Conservation (phyloP, 345 rosid genomes). For the Lumnitzera littorea region DNA sequence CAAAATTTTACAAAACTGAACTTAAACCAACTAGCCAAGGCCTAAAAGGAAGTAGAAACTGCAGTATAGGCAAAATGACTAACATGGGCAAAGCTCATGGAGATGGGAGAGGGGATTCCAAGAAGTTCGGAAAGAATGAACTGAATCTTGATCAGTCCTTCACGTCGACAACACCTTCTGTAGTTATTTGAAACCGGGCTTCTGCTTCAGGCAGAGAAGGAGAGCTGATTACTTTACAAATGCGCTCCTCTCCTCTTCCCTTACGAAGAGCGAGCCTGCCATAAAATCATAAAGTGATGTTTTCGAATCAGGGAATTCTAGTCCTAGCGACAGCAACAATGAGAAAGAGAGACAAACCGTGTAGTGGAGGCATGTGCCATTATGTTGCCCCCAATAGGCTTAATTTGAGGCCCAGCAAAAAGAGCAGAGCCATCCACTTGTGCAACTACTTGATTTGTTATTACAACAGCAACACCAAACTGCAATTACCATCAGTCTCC, state of each 20-base stretch:
- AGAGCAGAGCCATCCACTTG: slow-evolving; percentile 98
- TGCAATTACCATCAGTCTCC: slow-evolving; percentile 11
- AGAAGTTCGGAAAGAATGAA: no score
- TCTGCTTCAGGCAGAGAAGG: slow-evolving; percentile 92
- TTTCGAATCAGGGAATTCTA: background rate
- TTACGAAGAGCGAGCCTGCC: slow-evolving; percentile 77
- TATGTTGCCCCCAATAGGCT: slow-evolving; percentile 95
- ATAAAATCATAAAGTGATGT: background rate
- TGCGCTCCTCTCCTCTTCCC: slow-evolving; percentile 95
- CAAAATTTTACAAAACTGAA: no score
- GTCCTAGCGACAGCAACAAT: background rate
- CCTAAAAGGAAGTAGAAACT: no score
- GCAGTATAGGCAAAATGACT: no score
- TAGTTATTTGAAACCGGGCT: slow-evolving; percentile 80
- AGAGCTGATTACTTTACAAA: slow-evolving; percentile 95
- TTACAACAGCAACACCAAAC: slow-evolving; percentile 96
- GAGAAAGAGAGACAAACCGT: slow-evolving; percentile 35
- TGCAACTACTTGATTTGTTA: slow-evolving; percentile 94
- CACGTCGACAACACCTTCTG: slow-evolving; percentile 82
- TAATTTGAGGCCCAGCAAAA: slow-evolving; percentile 95
- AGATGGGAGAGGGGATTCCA: no score
- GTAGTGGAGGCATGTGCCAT: slow-evolving; percentile 99
- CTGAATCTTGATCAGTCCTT: slow-evolving; percentile 41
- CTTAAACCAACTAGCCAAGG: no score
- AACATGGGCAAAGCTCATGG: no score